Conservation (phyloP, 345 rosid species). For the Bretschneidera sinensis region DNA sequence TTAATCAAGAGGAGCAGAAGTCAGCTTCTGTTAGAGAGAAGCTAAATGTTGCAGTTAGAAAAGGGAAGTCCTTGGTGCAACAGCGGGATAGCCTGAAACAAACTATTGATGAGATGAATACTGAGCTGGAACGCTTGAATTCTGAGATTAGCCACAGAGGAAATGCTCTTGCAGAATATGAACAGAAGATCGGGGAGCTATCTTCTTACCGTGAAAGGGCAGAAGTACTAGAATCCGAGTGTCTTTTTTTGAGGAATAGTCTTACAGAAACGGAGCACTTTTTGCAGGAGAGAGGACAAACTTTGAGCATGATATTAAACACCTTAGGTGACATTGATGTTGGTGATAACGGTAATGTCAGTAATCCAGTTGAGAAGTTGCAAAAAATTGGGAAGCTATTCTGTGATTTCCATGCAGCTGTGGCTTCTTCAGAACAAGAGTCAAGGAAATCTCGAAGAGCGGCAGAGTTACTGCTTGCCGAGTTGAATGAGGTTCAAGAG, state of each 20-base stretch:
- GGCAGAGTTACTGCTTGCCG: conserved; percentile 84
- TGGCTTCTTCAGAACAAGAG: conserved; percentile 61
- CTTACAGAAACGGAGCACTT: conserved; percentile 52
- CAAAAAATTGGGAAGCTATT: conserved; percentile 42
- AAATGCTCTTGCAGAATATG: conserved; percentile 46
- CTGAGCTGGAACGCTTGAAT: conserved; percentile 56
- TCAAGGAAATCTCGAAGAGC: conserved; percentile 77
- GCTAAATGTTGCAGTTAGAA: conserved; percentile 86
- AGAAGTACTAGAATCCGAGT: conserved; percentile 61
- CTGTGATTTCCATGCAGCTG: conserved; percentile 48
- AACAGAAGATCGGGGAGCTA: conserved; percentile 52
- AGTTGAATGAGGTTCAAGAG: conserved; percentile 90
- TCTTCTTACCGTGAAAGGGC: conserved; percentile 45
- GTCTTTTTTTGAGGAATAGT: conserved; percentile 44
- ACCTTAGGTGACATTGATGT: conserved; percentile 48
- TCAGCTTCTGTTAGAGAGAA: conserved; percentile 75
- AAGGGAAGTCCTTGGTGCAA: conserved; percentile 93
- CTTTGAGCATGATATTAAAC: conserved; percentile 37
- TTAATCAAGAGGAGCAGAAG: conserved; percentile 82
- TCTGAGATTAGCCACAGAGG: conserved; percentile 55
- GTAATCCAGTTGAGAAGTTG: conserved; percentile 65
- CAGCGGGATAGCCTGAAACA: conserved; percentile 77
- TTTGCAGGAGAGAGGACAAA: conserved; percentile 60
- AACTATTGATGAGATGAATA: conserved; percentile 60
- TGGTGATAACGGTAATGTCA: conserved; percentile 45